Conservation (phyloP, 805 yeast species). For the Saturnispora galanensis region DNA sequence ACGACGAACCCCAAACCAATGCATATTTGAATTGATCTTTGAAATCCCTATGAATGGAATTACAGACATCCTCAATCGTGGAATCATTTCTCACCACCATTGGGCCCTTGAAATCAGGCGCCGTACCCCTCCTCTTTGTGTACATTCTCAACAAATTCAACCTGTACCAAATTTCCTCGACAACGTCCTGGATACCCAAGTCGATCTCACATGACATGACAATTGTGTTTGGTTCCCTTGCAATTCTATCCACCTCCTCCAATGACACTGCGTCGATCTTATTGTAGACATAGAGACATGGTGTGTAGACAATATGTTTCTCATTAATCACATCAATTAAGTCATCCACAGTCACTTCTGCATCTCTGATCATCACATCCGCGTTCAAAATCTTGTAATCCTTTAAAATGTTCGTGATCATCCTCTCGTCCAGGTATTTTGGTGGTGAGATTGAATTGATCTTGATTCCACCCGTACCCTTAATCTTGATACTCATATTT, state of each 20-base stretch:
- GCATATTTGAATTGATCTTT: slow-evolving; percentile 90
- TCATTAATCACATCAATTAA: slow-evolving; percentile 87
- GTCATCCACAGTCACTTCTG: slow-evolving; percentile 82
- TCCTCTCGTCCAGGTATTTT: slow-evolving; percentile 67
- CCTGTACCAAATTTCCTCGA: slow-evolving; percentile 90
- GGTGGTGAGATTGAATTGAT: slow-evolving; percentile 76
- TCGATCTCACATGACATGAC: slow-evolving; percentile 90
- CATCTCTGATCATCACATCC: slow-evolving; percentile 84
- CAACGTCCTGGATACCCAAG: slow-evolving; percentile 76
- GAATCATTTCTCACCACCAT: slow-evolving; percentile 79
- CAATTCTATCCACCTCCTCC: slow-evolving; percentile 88
- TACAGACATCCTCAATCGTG: slow-evolving; percentile 79
- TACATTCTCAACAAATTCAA: slow-evolving; percentile 69
- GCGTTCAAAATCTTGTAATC: slow-evolving; percentile 91
- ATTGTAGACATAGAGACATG: slow-evolving; percentile 88
- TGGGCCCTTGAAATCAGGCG: slow-evolving; percentile 80
- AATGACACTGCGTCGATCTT: slow-evolving; percentile 91
- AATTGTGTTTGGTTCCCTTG: slow-evolving; percentile 85
- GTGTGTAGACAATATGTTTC: slow-evolving; percentile 76
- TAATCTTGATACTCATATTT: slow-evolving; percentile 64
- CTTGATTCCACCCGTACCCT: slow-evolving; percentile 88
- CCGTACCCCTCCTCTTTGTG: slow-evolving; percentile 78
- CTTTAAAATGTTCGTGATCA: slow-evolving; percentile 64
- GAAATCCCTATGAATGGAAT: slow-evolving; percentile 85
- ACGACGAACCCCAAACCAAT: slow-evolving; percentile 90